A percentile compares a stretch with the other conserved stretches of the same genome.
Evolutionary conservation across 129 eudicot species (phyloP).

Genomic region (Scalesia atractyloides): DNA sequence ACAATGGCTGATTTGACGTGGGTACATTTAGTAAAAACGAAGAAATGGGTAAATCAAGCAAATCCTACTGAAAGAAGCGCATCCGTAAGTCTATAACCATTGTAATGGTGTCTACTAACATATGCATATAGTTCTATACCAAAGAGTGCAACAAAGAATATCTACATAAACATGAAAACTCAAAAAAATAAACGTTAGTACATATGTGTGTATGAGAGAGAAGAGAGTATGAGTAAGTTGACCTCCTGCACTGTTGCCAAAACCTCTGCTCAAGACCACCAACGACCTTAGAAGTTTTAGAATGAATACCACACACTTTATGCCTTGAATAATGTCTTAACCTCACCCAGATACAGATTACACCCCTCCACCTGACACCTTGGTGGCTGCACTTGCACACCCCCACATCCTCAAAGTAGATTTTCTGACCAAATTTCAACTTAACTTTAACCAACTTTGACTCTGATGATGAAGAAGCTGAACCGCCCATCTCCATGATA

Average conservation of each 20-base stretch:
- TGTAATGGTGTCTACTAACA: too few species aligned
- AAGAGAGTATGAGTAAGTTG: slow-evolving; percentile 12
- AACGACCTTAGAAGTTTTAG: slow-evolving; percentile 69
- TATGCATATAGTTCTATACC: too few species aligned
- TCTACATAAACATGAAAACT: too few species aligned
- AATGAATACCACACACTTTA: slow-evolving; percentile 84
- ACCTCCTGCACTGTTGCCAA: slow-evolving; percentile 99
- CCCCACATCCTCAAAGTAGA: slow-evolving; percentile 79
- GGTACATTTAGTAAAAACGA: too few species aligned
- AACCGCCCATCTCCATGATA: slow-evolving; percentile 44
- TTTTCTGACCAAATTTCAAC: slow-evolving; percentile 65
- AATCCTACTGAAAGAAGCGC: too few species aligned
- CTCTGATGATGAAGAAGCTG: slow-evolving; percentile 37
- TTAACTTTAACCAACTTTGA: slow-evolving; percentile 47
- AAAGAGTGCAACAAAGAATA: background rate
- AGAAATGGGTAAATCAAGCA: too few species aligned
- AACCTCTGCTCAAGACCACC: slow-evolving; percentile 88
- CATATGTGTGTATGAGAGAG: too few species aligned
- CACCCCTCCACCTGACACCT: slow-evolving; percentile 98
- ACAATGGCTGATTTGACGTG: too few species aligned
- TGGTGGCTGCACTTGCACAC: slow-evolving; percentile 52
- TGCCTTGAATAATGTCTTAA: slow-evolving; percentile 88
- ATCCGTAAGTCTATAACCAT: too few species aligned
- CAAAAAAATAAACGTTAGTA: too few species aligned
- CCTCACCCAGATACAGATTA: slow-evolving; percentile 86